These are phyloP conservation scores for Hymenoscyphus fructigenus DNA, from an alignment of 2,329 filamentous ascomycete genomes.

Conservation along the genomic window DNA sequence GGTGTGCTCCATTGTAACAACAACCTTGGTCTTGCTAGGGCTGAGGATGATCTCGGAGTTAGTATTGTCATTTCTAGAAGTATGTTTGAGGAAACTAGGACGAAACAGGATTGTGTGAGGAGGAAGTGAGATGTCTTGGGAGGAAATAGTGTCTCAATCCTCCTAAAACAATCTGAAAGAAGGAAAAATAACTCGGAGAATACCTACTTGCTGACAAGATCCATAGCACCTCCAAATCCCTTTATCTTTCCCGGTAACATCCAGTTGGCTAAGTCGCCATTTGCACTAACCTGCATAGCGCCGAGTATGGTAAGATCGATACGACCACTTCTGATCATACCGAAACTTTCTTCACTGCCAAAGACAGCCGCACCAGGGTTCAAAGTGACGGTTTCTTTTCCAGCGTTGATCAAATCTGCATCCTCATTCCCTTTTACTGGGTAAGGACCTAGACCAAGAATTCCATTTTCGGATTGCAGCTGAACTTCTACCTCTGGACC, in stretches of 20 bases:
- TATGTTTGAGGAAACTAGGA: no score
- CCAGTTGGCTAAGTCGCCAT: constrained; percentile 78
- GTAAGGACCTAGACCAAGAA: constrained; percentile 72
- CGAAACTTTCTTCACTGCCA: constrained; percentile 85
- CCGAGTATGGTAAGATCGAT: constrained; percentile 86
- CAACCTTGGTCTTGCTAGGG: constrained; percentile 83
- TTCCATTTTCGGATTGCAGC: constrained; percentile 79
- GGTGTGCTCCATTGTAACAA: constrained; percentile 94
- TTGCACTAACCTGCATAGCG: constrained; percentile 74
- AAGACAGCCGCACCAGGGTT: constrained; percentile 77
- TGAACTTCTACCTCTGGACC: constrained; percentile 76
- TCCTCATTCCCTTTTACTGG: constrained; percentile 76
- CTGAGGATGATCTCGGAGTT: no score
- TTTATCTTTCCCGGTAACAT: constrained; percentile 86
- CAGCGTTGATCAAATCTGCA: constrained; percentile 86
- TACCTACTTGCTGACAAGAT: constrained; percentile 89
- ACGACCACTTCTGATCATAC: constrained; percentile 87
- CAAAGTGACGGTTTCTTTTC: constrained; percentile 89
- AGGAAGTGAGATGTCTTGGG: no score
- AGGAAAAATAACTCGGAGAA: no score
- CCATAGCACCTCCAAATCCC: constrained; percentile 91
- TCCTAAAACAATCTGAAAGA: no score
- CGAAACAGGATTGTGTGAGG: no score
- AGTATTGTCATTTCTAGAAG: no score
- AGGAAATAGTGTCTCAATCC: no score